A percentile compares a stretch with the other conserved stretches of the same genome.
phyloP scores from a whole-genome alignment of 108 stramenopile species.

The Nitzschia palea region DNA sequence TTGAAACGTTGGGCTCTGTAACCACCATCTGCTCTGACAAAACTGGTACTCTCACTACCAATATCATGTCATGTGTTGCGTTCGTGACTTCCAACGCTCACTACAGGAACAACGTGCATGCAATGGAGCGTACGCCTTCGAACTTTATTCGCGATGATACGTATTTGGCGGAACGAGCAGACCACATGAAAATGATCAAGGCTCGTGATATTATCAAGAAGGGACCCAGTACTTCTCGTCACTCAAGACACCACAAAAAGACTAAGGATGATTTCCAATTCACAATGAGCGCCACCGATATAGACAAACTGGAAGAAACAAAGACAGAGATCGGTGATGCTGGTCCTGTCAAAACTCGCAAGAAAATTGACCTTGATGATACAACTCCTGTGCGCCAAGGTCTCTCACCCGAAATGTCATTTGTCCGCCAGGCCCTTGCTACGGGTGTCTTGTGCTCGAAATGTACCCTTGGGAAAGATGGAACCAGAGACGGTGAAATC shows the following conservation, averaged over 20 bases:
- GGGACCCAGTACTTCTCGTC: slow-evolving; percentile 30
- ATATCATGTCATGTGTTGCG: slow-evolving; percentile 88
- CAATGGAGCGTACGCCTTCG: slow-evolving; percentile 32
- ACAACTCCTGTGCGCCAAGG: slow-evolving; percentile 58
- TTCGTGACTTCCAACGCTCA: slow-evolving; percentile 75
- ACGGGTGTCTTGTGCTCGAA: slow-evolving; percentile 80
- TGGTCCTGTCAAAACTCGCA: background rate
- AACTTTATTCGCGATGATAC: slow-evolving; percentile 70
- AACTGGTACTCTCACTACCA: slow-evolving; percentile 98
- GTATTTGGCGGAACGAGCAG: slow-evolving; percentile 54
- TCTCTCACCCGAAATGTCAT: slow-evolving; percentile 48
- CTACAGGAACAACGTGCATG: slow-evolving; percentile 65
- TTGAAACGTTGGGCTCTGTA: slow-evolving; percentile 97
- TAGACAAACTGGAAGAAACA: background rate
- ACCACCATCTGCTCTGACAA: slow-evolving; percentile 97
- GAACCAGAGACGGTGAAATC: slow-evolving; percentile 77
- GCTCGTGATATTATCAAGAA: slow-evolving; percentile 34
- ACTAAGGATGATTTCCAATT: slow-evolving; percentile 21
- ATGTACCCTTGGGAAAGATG: slow-evolving; percentile 72
- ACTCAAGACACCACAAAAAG: slow-evolving; percentile 11
- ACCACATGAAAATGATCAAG: slow-evolving; percentile 29
- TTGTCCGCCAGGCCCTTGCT: slow-evolving; percentile 60
- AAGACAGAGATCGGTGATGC: slow-evolving; percentile 14
- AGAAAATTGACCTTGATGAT: slow-evolving; percentile 32
- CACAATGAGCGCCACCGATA: slow-evolving; percentile 29